These are phyloP conservation scores for Oryza nivara DNA, from an alignment of 176 grass and related monocot species.

Conservation along the genomic window DNA sequence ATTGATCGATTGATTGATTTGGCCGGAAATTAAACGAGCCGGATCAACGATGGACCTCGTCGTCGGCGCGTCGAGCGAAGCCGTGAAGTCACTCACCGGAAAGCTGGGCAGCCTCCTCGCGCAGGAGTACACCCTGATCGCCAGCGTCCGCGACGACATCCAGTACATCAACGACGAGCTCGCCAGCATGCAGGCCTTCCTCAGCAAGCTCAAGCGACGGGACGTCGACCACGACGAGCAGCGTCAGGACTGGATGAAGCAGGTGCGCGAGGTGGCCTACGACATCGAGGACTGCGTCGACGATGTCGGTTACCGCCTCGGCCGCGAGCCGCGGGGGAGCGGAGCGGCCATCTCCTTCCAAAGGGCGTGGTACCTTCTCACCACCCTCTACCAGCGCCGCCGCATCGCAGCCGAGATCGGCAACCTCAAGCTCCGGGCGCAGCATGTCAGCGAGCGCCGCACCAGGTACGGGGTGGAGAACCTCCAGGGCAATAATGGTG, in stretches of 20 bases:
- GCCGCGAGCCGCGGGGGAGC: neutral
- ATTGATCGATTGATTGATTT: no score
- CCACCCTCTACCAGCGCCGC: neutral
- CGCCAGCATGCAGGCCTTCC: constrained; percentile 23
- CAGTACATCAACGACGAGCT: constrained; percentile 34
- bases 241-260: constrained; percentile 10
- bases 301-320: neutral
- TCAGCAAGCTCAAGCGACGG: neutral
- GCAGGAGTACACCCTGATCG: constrained; percentile 10
- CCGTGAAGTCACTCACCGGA: neutral
- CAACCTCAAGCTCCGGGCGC: neutral
- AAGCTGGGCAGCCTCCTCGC: neutral
- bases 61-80: neutral
- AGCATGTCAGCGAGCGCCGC: neutral
- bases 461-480: neutral
- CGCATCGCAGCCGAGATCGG: neutral
- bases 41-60: neutral
- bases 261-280: constrained; percentile 10
- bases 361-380: neutral
- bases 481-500: neutral
- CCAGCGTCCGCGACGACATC: constrained; percentile 13
- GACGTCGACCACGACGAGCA: neutral
- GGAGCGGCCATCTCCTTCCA: neutral
- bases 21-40: neutral
- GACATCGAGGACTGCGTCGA: neutral